phyloP scores from a whole-genome alignment of 2,329 filamentous ascomycete genomes.

The Sporothrix luriei region DNA sequence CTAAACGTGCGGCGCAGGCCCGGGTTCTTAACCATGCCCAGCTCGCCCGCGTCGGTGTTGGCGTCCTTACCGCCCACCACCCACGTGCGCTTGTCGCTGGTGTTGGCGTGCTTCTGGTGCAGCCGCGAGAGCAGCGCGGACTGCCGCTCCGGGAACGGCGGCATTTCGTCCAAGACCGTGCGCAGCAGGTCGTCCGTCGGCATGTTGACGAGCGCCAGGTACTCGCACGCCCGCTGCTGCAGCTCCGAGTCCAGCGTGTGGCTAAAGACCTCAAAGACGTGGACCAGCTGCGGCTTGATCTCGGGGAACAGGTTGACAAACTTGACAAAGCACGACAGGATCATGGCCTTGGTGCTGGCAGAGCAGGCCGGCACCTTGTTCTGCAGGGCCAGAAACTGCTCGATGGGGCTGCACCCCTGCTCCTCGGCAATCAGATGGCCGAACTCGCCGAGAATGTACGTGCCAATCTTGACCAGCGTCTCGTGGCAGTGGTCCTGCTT shows the following conservation, averaged over 20 bases:
- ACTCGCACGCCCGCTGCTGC: slow-evolving; percentile 95
- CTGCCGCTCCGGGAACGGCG: slow-evolving; percentile 91
- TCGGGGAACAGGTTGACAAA: slow-evolving; percentile 98
- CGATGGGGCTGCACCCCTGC: slow-evolving; percentile 89
- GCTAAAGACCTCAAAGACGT: slow-evolving; percentile 88
- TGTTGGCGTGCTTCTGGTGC: slow-evolving; percentile 90
- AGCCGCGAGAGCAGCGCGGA: slow-evolving; percentile 89
- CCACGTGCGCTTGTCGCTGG: slow-evolving; percentile 95
- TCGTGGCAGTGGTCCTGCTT: slow-evolving; percentile 94
- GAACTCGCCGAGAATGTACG: slow-evolving; percentile 94
- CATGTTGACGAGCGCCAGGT: slow-evolving; percentile 79
- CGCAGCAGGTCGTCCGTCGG: slow-evolving; percentile 88
- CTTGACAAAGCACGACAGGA: slow-evolving; percentile 94
- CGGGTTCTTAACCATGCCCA: slow-evolving; percentile 76
- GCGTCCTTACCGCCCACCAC: slow-evolving; percentile 96
- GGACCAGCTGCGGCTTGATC: slow-evolving; percentile 91
- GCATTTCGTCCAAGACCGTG: slow-evolving; percentile 98
- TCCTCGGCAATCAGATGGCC: slow-evolving; percentile 95
- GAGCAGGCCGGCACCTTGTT: slow-evolving; percentile 87
- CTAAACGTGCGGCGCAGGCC: slow-evolving; percentile 87
- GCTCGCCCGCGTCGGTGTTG: slow-evolving; percentile 77
- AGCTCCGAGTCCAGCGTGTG: slow-evolving; percentile 93
- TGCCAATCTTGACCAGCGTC: slow-evolving; percentile 95
- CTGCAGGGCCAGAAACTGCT: slow-evolving; percentile 92
- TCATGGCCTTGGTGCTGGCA: slow-evolving; percentile 86